Evolutionary conservation across 768 basidiomycete genomes (phyloP).

Genomic region (Lactarius tabidus): DNA sequence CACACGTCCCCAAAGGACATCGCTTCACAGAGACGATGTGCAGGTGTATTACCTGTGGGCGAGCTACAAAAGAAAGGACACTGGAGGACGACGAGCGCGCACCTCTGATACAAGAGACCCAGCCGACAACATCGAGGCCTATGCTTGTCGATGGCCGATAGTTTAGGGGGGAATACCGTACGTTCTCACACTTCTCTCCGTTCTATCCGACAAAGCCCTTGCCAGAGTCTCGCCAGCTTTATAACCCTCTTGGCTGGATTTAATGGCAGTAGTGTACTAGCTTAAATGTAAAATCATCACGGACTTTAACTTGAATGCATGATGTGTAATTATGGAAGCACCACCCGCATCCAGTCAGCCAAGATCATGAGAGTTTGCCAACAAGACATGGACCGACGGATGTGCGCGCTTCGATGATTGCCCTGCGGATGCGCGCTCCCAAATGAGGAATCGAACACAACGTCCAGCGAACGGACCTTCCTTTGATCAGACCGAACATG

Average conservation of each 20-base stretch:
- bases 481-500: neutral
- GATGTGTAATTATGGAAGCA: neutral
- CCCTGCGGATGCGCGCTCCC: too few relatives aligned
- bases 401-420: too few relatives aligned
- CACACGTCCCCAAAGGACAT: neutral
- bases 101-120: slow-evolving; percentile 16
- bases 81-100: slow-evolving; percentile 5
- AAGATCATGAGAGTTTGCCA: too few relatives aligned
- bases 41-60: neutral
- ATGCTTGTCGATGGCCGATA: slow-evolving; percentile 3
- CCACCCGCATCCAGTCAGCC: neutral
- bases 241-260: neutral
- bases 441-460: too few relatives aligned
- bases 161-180: neutral
- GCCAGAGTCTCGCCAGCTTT: neutral
- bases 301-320: neutral
- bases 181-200: neutral
- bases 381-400: too few relatives aligned
- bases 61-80: neutral
- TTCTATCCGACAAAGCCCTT: neutral
- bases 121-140: slow-evolving; percentile 7
- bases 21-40: slow-evolving; percentile 13
- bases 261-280: neutral
- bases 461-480: too few relatives aligned
- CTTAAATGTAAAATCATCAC: neutral